phyloP scores from a whole-genome alignment of 2,329 filamentous ascomycete genomes.

The Metarhizium humberi region DNA sequence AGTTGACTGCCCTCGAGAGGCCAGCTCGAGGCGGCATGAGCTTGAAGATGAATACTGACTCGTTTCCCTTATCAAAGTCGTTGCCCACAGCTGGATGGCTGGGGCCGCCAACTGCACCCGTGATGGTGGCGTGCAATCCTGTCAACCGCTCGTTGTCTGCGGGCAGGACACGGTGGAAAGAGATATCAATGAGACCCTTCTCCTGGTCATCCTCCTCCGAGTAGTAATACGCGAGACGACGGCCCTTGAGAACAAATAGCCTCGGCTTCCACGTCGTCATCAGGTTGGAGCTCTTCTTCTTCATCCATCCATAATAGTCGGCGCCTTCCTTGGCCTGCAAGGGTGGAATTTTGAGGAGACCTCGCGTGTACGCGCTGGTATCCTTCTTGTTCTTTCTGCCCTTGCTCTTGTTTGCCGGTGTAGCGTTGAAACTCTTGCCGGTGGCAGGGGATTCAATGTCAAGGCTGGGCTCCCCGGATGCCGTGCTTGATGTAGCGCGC shows the following conservation, averaged over 20 bases:
- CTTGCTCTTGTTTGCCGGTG: constrained; percentile 37
- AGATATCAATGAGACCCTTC: constrained; percentile 94
- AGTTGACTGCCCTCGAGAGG: constrained; percentile 83
- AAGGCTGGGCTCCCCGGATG: constrained; percentile 58
- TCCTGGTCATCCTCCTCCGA: constrained; percentile 87
- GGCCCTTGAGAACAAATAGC: constrained; percentile 87
- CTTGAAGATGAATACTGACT: constrained; percentile 94
- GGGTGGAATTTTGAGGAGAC: constrained; percentile 71
- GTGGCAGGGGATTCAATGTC: constrained; percentile 68
- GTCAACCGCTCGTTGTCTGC: constrained; percentile 88
- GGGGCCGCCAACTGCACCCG: constrained; percentile 60
- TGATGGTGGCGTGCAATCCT: constrained; percentile 83
- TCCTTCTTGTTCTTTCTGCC: constrained; percentile 80
- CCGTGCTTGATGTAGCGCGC: constrained; percentile 66
- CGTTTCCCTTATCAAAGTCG: constrained; percentile 42
- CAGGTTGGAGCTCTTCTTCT: constrained; percentile 91
- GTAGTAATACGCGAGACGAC: constrained; percentile 92
- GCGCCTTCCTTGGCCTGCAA: constrained; percentile 76
- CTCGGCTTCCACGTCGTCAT: constrained; percentile 98
- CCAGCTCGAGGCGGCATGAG: constrained; percentile 83
- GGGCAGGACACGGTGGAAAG: constrained; percentile 90
- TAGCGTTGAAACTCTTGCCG: constrained; percentile 45
- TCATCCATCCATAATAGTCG: constrained; percentile 99
- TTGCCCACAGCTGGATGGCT: constrained; percentile 45
- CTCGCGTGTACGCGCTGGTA: constrained; percentile 87